phyloP scores from a whole-genome alignment of 192 early-diverging fungal species.

The Coemansia sp. region DNA sequence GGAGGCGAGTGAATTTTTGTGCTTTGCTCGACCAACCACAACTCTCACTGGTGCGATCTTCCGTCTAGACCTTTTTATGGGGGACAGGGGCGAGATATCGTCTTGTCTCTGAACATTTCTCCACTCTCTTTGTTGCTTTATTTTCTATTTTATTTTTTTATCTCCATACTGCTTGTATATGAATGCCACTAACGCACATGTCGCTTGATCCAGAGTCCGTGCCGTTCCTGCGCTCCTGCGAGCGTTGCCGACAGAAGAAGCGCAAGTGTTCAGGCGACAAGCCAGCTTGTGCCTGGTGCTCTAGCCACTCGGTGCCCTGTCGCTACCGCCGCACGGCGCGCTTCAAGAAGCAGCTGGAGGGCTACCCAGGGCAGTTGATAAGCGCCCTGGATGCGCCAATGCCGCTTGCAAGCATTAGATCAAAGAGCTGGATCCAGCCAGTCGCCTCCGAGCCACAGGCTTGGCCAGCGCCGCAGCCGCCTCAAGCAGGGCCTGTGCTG shows the following conservation, averaged over 20 bases:
- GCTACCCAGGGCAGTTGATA: slow-evolving; percentile 21
- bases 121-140: neutral
- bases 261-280: slow-evolving; percentile 52
- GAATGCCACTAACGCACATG: slow-evolving; percentile 8
- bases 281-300: slow-evolving; percentile 53
- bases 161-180: neutral
- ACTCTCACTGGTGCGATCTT: neutral
- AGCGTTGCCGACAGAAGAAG: slow-evolving; percentile 56
- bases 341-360: slow-evolving; percentile 51
- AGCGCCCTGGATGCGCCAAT: slow-evolving; percentile 20
- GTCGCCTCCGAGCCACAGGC: neutral
- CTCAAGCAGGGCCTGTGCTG: too few relatives aligned
- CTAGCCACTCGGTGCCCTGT: slow-evolving; percentile 40
- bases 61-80: neutral
- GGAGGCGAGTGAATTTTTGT: neutral
- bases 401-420: slow-evolving; percentile 3
- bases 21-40: too few relatives aligned
- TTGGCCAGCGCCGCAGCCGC: neutral
- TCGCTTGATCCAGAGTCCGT: slow-evolving; percentile 45
- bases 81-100: too few relatives aligned
- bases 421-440: neutral
- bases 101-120: too few relatives aligned
- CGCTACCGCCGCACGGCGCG: slow-evolving; percentile 50
- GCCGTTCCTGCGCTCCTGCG: slow-evolving; percentile 55
- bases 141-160: slow-evolving; percentile 3